These are phyloP conservation scores for Prunus mume DNA, from an alignment of 306 rosid species.

Conservation along the genomic window DNA sequence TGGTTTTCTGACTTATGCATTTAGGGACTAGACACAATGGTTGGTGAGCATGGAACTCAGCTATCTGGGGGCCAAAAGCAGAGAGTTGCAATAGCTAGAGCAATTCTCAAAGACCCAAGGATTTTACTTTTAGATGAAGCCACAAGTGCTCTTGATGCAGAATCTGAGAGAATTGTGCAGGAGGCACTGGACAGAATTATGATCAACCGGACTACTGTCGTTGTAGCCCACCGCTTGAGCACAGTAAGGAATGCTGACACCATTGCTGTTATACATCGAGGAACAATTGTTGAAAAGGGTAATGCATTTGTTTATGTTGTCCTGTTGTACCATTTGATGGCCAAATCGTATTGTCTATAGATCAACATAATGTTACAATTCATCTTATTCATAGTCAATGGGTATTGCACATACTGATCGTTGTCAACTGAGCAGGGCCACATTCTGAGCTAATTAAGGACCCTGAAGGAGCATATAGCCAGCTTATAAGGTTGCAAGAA, in stretches of 20 bases:
- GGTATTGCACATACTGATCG: not conserved
- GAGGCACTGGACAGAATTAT: conserved; percentile 64
- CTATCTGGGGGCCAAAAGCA: conserved; percentile 72
- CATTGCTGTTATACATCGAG: conserved; percentile 64
- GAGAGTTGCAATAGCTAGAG: conserved; percentile 55
- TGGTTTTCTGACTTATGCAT: not conserved
- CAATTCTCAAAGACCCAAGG: conserved; percentile 67
- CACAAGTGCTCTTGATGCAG: conserved; percentile 68
- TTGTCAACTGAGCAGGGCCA: conserved; percentile 43
- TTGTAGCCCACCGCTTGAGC: conserved; percentile 74
- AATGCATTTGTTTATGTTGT: not conserved
- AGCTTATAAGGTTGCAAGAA: conserved; percentile 62
- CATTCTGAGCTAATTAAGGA: conserved; percentile 52
- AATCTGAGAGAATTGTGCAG: conserved; percentile 66
- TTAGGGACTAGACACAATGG: conserved; percentile 70
- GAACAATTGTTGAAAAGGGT: conserved; percentile 72
- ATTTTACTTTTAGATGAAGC: conserved; percentile 73
- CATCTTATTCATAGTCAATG: not conserved
- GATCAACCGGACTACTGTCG: conserved; percentile 58
- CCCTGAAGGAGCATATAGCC: conserved; percentile 65
- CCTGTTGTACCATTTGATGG: not conserved
- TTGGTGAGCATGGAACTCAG: conserved; percentile 79
- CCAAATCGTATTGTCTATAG: not conserved
- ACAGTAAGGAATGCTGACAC: conserved; percentile 55
- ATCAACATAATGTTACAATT: not conserved